Conservation (phyloP, 257 asterid genomes). For the Echium plantagineum region DNA sequence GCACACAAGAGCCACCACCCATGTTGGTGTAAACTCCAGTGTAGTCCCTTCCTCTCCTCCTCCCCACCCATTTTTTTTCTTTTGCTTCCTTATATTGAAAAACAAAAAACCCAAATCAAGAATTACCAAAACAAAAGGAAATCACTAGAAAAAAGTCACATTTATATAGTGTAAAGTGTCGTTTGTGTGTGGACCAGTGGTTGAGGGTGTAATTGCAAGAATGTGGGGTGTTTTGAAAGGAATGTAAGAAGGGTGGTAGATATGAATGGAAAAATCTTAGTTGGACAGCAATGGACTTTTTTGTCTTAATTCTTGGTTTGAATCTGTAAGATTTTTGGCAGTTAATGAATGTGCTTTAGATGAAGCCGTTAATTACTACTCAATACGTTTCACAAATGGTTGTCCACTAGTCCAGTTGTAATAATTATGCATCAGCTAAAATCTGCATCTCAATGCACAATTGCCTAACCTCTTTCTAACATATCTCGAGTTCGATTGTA, state of each 20-base stretch:
- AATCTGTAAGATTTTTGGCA: too few species aligned
- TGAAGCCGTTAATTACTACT: not conserved
- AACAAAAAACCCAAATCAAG: conserved; percentile 1
- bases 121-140: not conserved
- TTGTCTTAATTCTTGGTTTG: too few species aligned
- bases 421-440: too few species aligned
- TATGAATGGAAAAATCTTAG: not conserved
- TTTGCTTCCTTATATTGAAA: conserved; percentile 5
- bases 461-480: too few species aligned
- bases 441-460: too few species aligned
- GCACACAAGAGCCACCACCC: conserved; percentile 88
- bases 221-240: not conserved
- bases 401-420: too few species aligned
- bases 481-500: too few species aligned
- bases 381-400: too few species aligned
- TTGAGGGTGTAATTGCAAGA: too few species aligned
- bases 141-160: not conserved
- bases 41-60: conserved; percentile 47
- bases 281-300: too few species aligned
- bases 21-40: conserved; percentile 77
- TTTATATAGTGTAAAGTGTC: too few species aligned
- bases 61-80: conserved; percentile 66
- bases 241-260: not conserved
- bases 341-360: not conserved
- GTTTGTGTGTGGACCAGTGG: too few species aligned